phyloP scores from a whole-genome alignment of 2,329 filamentous ascomycete species.

The Cryphonectria radicalis region DNA sequence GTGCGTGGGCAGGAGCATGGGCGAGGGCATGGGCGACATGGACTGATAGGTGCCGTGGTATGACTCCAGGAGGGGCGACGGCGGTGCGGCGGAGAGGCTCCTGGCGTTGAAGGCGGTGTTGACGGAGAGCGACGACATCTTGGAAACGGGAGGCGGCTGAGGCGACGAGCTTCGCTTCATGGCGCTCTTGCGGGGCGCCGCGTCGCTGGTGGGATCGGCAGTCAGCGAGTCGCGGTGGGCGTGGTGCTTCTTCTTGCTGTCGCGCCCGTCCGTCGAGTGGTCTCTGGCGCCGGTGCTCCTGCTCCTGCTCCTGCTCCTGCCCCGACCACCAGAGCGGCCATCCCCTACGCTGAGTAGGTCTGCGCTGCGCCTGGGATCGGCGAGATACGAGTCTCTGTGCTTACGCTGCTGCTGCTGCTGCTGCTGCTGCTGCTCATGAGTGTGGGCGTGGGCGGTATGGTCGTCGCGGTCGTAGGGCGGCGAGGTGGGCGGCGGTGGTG shows the following conservation, averaged over 20 bases:
- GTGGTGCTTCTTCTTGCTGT: conserved; percentile 23
- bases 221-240: conserved; percentile 38
- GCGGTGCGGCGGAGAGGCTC: conserved; percentile 61
- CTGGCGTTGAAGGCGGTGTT: conserved; percentile 48
- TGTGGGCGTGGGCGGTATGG: conserved; percentile 36
- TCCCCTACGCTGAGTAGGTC: conserved; percentile 23
- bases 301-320: conserved; percentile 28
- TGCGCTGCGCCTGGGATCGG: conserved; percentile 29
- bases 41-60: conserved; percentile 95
- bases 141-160: conserved; percentile 52
- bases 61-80: conserved; percentile 85
- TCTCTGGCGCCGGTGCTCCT: conserved; percentile 32
- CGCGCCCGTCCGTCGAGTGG: conserved; percentile 30
- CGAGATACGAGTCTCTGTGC: conserved; percentile 38
- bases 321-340: conserved; percentile 30
- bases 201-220: conserved; percentile 35
- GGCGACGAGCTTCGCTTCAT: conserved; percentile 50
- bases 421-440: conserved; percentile 44
- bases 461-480: conserved; percentile 25
- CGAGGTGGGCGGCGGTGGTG: conserved; percentile 31
- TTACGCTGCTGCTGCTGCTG: conserved; percentile 33
- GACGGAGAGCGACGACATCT: conserved; percentile 59
- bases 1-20: conserved; percentile 61
- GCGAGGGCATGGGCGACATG: conserved; percentile 92
- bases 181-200: conserved; percentile 39